These are phyloP conservation scores for Polymyxa betae DNA, from an alignment of 208 protist species.

Conservation along the genomic window DNA sequence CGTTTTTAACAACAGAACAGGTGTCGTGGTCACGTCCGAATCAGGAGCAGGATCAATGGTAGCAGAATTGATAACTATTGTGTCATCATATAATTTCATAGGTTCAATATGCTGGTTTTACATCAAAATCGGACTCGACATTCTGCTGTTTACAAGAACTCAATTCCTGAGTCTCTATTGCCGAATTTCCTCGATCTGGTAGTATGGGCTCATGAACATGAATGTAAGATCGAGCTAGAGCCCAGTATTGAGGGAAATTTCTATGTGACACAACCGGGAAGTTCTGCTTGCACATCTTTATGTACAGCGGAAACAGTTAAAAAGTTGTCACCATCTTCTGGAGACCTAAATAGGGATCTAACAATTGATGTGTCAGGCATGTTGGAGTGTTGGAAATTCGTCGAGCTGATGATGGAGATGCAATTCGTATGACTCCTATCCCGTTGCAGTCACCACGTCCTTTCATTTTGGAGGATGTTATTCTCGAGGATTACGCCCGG, in stretches of 20 bases:
- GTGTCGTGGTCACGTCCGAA: conserved; percentile 71
- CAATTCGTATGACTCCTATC: conserved; percentile 80
- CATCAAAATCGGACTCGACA: conserved; percentile 92
- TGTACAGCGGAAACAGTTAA: conserved; percentile 87
- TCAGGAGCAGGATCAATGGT: conserved; percentile 75
- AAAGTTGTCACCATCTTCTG: conserved; percentile 78
- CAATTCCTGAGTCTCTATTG: conserved; percentile 58
- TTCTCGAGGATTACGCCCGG: conserved; percentile 70
- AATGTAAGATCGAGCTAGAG: conserved; percentile 89
- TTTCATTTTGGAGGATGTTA: conserved; percentile 83
- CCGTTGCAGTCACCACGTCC: conserved; percentile 86
- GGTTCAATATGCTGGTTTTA: conserved; percentile 95
- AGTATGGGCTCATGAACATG: conserved; percentile 99
- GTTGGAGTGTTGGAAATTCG: conserved; percentile 73
- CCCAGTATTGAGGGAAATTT: conserved; percentile 68
- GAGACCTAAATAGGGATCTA: conserved; percentile 68
- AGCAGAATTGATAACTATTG: conserved; percentile 66
- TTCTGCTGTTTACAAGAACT: conserved; percentile 61
- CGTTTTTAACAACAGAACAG: not conserved
- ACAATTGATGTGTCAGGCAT: conserved; percentile 66
- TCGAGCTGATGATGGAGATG: conserved; percentile 62
- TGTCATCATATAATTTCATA: conserved; percentile 66
- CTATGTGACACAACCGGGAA: conserved; percentile 94
- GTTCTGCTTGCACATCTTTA: conserved; percentile 90
- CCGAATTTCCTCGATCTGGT: conserved; percentile 79